A percentile compares a stretch with the other conserved stretches of the same genome.
These are phyloP conservation scores for Collybiopsis confluens DNA, from an alignment of 768 basidiomycete species.

Conservation along the genomic window DNA sequence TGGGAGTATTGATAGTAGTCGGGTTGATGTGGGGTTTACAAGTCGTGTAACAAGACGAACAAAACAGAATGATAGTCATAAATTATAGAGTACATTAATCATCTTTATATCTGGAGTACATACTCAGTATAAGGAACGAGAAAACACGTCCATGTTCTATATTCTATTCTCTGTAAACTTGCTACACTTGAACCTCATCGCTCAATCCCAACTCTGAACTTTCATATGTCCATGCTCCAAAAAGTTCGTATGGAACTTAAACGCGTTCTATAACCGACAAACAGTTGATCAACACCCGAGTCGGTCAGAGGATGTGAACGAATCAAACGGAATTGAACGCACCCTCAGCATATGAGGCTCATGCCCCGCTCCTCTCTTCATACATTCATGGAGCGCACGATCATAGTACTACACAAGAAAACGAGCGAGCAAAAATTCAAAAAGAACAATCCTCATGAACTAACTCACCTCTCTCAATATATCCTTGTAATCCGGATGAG, in stretches of 20 bases:
- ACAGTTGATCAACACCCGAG: background rate
- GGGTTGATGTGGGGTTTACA: no score
- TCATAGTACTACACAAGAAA: constrained; percentile 33
- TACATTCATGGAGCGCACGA: constrained; percentile 35
- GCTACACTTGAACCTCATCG: no score
- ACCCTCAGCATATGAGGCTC: constrained; percentile 47
- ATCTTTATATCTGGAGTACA: no score
- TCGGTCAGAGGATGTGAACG: background rate
- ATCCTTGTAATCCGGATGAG: constrained; percentile 43
- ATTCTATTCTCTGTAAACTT: no score
- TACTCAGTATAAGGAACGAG: no score
- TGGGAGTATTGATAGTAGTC: no score
- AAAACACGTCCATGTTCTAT: no score
- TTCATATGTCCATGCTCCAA: constrained; percentile 37
- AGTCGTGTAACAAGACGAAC: no score
- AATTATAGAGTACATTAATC: no score
- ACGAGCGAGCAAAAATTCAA: background rate
- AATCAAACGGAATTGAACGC: constrained; percentile 7
- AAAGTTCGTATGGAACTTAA: constrained; percentile 30
- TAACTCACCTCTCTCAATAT: constrained; percentile 30
- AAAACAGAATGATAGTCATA: no score
- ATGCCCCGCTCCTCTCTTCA: constrained; percentile 39
- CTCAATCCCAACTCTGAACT: constrained; percentile 30
- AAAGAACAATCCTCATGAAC: no score
- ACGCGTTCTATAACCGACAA: constrained; percentile 24